A percentile compares a stretch with the other conserved stretches of the same genome.
Evolutionary conservation across 2,329 filamentous ascomycete genomes (phyloP).

Genomic region (Colletotrichum euphorbiae): DNA sequence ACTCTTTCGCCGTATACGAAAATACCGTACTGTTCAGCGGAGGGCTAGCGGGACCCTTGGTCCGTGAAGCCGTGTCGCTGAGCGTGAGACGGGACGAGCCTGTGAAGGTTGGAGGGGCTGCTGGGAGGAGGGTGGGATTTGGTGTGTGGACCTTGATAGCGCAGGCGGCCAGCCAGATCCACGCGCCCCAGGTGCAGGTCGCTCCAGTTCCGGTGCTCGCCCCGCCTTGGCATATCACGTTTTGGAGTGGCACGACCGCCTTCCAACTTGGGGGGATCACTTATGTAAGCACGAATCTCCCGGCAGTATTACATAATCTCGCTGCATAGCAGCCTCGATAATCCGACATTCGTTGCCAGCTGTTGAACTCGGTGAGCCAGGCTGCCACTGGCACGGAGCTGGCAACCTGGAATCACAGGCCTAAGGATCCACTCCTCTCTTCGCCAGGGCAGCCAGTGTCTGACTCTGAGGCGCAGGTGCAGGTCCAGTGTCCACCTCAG

Average conservation of each 20-base stretch:
- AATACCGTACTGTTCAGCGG: neutral
- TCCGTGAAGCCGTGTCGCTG: neutral
- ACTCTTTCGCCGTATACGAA: neutral
- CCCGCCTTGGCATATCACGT: slow-evolving; percentile 27
- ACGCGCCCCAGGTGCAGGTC: too few species aligned
- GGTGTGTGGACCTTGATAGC: slow-evolving; percentile 1
- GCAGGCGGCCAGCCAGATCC: neutral
- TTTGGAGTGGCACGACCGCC: neutral
- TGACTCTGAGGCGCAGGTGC: neutral
- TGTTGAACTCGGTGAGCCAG: neutral
- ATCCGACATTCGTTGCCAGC: neutral
- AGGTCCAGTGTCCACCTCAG: too few species aligned
- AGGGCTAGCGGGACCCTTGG: neutral
- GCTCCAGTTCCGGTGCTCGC: slow-evolving; percentile 4
- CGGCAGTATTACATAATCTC: neutral
- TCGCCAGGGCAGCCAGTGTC: slow-evolving; percentile 15
- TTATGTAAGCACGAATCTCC: neutral
- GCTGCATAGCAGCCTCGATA: neutral
- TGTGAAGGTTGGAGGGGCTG: slow-evolving; percentile 6
- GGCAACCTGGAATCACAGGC: slow-evolving; percentile 11
- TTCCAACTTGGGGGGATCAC: too few species aligned
- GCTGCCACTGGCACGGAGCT: neutral
- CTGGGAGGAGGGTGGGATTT: neutral
- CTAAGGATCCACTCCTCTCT: slow-evolving; percentile 3
- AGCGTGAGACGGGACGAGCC: neutral